Evolutionary conservation across 805 yeast genomes (phyloP).

Genomic region (Starmerella vaccinii): DNA sequence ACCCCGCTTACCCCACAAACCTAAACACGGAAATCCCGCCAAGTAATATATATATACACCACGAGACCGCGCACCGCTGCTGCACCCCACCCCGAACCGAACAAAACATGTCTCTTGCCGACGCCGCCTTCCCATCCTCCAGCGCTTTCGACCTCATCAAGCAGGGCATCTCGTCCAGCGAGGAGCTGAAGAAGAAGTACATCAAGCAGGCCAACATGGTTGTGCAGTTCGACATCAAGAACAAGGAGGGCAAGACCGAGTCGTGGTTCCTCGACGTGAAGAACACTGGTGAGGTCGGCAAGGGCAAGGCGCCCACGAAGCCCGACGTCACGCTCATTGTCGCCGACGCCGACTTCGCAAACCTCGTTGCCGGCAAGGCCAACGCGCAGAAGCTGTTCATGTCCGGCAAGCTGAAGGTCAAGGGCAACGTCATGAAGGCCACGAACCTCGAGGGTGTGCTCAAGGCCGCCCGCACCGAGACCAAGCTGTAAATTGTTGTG

Average conservation of each 20-base stretch:
- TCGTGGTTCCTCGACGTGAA: constrained; percentile 64
- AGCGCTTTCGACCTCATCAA: constrained; percentile 33
- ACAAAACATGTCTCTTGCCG: constrained; percentile 23
- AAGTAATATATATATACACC: constrained; percentile 6
- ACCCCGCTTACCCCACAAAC: constrained; percentile 11
- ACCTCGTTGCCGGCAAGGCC: constrained; percentile 65
- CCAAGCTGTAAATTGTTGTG: constrained; percentile 34
- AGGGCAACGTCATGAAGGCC: constrained; percentile 88
- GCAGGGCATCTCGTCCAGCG: constrained; percentile 28
- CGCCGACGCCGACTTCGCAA: constrained; percentile 58
- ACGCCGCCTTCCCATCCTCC: constrained; percentile 33
- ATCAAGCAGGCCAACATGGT: constrained; percentile 46
- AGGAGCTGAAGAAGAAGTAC: constrained; percentile 28
- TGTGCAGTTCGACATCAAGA: constrained; percentile 57
- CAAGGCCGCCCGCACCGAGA: constrained; percentile 42
- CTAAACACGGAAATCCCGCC: constrained; percentile 3
- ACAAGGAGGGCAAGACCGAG: constrained; percentile 47
- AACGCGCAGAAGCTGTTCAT: constrained; percentile 77
- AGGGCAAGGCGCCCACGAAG: constrained; percentile 33
- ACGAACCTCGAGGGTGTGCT: constrained; percentile 60
- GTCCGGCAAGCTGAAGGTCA: constrained; percentile 74
- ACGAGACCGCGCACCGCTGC: too few species aligned
- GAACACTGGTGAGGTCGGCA: constrained; percentile 43
- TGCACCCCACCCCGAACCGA: too few species aligned
- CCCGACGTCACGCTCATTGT: constrained; percentile 58